Percentiles rank a stretch among this genome's conserved stretches.
phyloP scores from a whole-genome alignment of 1,284 basidiomycete species.

The Malassezia slooffiae region DNA sequence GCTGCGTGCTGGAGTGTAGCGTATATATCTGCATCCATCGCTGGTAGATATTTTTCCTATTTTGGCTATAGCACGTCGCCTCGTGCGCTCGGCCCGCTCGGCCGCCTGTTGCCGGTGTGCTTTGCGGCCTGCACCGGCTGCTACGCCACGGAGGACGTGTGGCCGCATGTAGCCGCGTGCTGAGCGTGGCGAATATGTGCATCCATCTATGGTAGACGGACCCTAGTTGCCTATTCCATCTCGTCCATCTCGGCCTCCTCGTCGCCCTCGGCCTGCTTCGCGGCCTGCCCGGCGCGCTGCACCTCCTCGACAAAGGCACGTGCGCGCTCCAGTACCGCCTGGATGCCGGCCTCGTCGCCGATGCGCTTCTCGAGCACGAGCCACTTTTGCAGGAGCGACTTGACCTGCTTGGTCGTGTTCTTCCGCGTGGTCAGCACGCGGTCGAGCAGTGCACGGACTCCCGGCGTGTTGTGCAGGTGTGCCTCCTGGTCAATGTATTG shows the following conservation, averaged over 20 bases:
- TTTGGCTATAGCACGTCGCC: no score
- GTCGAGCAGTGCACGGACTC: conserved; percentile 57
- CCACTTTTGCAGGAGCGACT: conserved; percentile 83
- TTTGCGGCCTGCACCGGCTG: no score
- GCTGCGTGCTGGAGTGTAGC: neutral
- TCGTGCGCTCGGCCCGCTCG: no score
- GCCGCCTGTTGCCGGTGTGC: no score
- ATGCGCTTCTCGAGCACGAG: conserved; percentile 72
- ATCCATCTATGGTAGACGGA: no score
- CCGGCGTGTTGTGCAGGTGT: conserved; percentile 59
- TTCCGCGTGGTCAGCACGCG: conserved; percentile 64
- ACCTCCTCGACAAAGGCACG: conserved; percentile 54
- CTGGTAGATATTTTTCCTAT: no score
- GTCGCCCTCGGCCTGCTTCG: neutral
- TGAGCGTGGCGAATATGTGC: no score
- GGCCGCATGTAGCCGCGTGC: no score
- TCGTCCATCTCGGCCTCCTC: conserved; percentile 8
- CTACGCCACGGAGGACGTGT: no score
- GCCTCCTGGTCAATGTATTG: conserved; percentile 95
- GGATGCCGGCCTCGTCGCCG: conserved; percentile 74
- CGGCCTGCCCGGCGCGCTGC: neutral
- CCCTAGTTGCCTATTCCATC: no score
- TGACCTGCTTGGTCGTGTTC: conserved; percentile 86
- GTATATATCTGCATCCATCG: no score
- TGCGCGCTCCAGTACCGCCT: conserved; percentile 72